Conservation (phyloP, 2,329 filamentous ascomycete species). For the Graphilbum fragrans region DNA sequence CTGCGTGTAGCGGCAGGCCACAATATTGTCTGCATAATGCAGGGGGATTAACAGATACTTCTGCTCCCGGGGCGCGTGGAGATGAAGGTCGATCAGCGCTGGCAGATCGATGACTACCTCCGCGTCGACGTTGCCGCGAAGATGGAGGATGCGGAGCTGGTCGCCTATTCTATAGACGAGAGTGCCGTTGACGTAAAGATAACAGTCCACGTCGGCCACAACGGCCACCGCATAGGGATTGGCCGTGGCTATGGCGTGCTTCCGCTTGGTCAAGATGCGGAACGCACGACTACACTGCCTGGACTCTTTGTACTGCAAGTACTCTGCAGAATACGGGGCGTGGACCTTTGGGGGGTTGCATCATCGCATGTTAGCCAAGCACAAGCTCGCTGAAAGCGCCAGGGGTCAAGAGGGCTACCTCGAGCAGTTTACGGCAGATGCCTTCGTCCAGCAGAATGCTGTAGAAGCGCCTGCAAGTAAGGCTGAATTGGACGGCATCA, state of each 20-base stretch:
- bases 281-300: constrained; percentile 39
- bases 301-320: background rate
- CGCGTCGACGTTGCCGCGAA: constrained; percentile 32
- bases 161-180: constrained; percentile 48
- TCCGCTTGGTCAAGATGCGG: constrained; percentile 47
- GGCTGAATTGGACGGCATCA: too few relatives aligned
- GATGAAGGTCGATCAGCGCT: constrained; percentile 21
- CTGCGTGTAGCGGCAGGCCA: constrained; percentile 44
- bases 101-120: constrained; percentile 47
- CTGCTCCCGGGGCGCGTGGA: constrained; percentile 21
- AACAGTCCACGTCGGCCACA: constrained; percentile 40
- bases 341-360: background rate
- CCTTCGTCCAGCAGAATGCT: too few relatives aligned
- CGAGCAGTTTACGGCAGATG: too few relatives aligned
- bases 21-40: constrained; percentile 42
- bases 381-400: background rate
- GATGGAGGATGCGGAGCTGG: constrained; percentile 43
- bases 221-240: constrained; percentile 49
- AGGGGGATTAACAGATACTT: constrained; percentile 40
- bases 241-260: constrained; percentile 46
- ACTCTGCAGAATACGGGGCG: constrained; percentile 2
- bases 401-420: too few relatives aligned
- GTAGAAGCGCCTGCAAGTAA: too few relatives aligned
- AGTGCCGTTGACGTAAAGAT: constrained; percentile 43
- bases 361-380: background rate